Evolutionary conservation across 2,329 filamentous ascomycete genomes (phyloP), one percentile per base, ranked within the genome.

Genomic region (Calonectria pauciramosa): DNA sequence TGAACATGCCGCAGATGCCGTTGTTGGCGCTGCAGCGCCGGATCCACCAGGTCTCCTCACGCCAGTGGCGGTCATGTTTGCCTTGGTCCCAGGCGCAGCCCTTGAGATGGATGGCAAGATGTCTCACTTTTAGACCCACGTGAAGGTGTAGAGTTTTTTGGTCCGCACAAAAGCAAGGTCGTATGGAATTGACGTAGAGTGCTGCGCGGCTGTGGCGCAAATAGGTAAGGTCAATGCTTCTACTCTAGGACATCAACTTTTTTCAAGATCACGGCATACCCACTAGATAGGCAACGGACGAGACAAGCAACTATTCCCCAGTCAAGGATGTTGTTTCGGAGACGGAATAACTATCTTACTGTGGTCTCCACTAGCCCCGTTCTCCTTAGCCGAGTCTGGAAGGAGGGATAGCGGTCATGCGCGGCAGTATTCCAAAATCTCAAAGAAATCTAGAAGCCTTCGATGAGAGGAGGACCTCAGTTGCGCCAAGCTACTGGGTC

Each of bases 341-440:
- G 3, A 9, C 70, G 78, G 79, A 69, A 74, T 66, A 80, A 79
- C 51, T n/a, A 72, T 73, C 13, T 23, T 6, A 76, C 79, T 65
- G 1, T 0, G 1, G 1, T n/a, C 69, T 74, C 71, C 75, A 74
- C 54, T 59, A 65, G 2, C 4, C 20, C n/a, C 14, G 3, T 36
- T 18, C 11, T 54, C 20, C 54, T 20, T 54, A 47, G 18, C 76
- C 79, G 13, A 56, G 76, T 78, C n/a, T 26, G 78, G 82, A 75
- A 80, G 77, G 79, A 77, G 78, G 80, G 79, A 79, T 72, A 77
- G 81, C 81, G 83, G 84, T 84, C 79, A 73, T 44, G 3, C 18
- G 10, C 54, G 84, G 85, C 85, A 86, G 82, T 83, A 86, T 78
- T 72, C 77, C 79, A 81, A 84, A 86, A 83, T 82, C 78, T 83